phyloP scores from a whole-genome alignment of 1,139 yeast genomes.

The Blastobotrys serpentis region DNA sequence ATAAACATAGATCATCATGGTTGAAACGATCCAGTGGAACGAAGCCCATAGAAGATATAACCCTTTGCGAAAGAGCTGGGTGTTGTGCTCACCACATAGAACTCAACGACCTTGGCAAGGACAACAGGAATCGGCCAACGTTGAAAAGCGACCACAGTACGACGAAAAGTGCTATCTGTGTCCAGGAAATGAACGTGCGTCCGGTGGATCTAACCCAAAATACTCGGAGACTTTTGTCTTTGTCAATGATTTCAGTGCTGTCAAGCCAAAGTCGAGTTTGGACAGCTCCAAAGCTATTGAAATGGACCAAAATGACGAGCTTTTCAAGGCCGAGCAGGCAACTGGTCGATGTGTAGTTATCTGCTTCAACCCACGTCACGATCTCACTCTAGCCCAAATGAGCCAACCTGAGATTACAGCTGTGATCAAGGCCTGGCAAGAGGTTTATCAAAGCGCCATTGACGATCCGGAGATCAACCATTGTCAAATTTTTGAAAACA shows the following conservation, averaged over 20 bases:
- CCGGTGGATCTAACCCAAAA: constrained; percentile 53
- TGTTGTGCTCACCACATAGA: constrained; percentile 74
- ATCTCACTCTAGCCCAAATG: constrained; percentile 67
- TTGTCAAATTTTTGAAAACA: constrained; percentile 74
- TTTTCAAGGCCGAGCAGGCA: constrained; percentile 59
- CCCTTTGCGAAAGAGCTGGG: constrained; percentile 62
- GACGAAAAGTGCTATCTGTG: constrained; percentile 72
- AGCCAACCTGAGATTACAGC: constrained; percentile 41
- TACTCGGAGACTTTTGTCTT: constrained; percentile 60
- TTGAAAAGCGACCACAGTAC: constrained; percentile 50
- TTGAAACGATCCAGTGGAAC: constrained; percentile 23
- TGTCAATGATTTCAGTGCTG: constrained; percentile 71
- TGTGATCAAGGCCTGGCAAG: constrained; percentile 62
- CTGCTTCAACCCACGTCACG: constrained; percentile 73
- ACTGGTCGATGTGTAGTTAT: constrained; percentile 70
- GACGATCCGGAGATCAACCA: constrained; percentile 49
- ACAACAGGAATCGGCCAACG: constrained; percentile 55
- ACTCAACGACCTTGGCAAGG: constrained; percentile 84
- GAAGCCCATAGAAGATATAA: constrained; percentile 64
- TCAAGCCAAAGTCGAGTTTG: constrained; percentile 39
- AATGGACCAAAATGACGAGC: constrained; percentile 39
- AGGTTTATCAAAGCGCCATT: constrained; percentile 49
- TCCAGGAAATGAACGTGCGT: constrained; percentile 68
- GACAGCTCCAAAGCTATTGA: constrained; percentile 22
- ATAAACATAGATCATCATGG: constrained; percentile 7